Evolutionary conservation across 2,329 filamentous ascomycete species (phyloP).

Genomic region (Keithomyces neogunnii): DNA sequence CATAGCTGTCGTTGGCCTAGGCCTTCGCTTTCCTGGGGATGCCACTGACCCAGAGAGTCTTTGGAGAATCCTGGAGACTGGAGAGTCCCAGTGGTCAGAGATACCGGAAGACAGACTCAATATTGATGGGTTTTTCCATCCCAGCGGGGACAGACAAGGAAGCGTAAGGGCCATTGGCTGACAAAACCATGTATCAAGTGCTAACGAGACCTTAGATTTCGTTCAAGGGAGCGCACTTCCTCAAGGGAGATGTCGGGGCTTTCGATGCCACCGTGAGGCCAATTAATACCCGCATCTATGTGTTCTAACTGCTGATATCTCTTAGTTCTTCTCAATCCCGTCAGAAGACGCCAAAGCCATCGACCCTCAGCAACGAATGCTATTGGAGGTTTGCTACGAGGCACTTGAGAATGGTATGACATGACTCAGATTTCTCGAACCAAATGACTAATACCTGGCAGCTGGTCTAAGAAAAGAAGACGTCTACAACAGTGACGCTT

Average conservation of each 20-base stretch:
- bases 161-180: constrained; percentile 26
- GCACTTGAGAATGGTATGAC: constrained; percentile 38
- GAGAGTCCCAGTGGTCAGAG: constrained; percentile 39
- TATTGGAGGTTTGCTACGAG: constrained; percentile 43
- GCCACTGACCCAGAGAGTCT: constrained; percentile 34
- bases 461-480: constrained; percentile 36
- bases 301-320: neutral
- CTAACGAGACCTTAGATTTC: constrained; percentile 26
- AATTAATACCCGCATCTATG: too few relatives aligned
- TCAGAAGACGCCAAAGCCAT: constrained; percentile 42
- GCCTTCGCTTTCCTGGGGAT: constrained; percentile 42
- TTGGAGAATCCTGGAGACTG: constrained; percentile 38
- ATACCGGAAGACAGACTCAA: constrained; percentile 42
- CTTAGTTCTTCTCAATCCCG: constrained; percentile 42
- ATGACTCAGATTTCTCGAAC: neutral
- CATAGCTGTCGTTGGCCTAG: constrained; percentile 44
- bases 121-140: constrained; percentile 44
- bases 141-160: constrained; percentile 38
- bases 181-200: neutral
- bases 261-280: constrained; percentile 40
- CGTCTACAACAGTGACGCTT: constrained; percentile 33
- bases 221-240: constrained; percentile 41
- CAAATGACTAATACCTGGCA: constrained; percentile 12
- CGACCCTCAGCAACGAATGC: constrained; percentile 44
- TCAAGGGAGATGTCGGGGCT: constrained; percentile 34